Percentiles rank a stretch among this genome's conserved stretches.
phyloP scores from a whole-genome alignment of 192 early-diverging fungal genomes.

The Backusella macrospora region DNA sequence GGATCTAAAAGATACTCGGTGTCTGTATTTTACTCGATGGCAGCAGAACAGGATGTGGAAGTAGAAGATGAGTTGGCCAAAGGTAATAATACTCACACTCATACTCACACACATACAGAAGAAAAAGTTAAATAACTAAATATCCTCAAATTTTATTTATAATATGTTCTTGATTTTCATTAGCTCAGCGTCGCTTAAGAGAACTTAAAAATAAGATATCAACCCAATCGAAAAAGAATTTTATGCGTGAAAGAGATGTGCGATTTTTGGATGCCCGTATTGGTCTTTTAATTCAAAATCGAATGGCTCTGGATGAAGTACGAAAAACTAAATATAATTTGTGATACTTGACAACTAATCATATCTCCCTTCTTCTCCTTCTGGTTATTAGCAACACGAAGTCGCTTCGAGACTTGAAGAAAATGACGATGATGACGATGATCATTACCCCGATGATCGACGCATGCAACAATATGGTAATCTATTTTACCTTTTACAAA shows the following conservation, averaged over 20 bases:
- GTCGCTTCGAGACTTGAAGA: conserved; percentile 73
- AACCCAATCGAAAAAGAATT: conserved; percentile 92
- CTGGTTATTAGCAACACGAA: conserved; percentile 62
- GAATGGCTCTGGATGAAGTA: conserved; percentile 90
- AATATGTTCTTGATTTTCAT: not conserved
- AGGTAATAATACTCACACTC: conserved; percentile 51
- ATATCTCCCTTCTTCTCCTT: not conserved
- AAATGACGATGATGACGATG: conserved; percentile 40
- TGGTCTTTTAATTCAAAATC: conserved; percentile 88
- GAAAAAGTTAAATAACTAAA: too few relatives aligned
- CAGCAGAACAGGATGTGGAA: conserved; percentile 90
- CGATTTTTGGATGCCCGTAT: conserved; percentile 89
- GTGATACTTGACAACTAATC: not conserved
- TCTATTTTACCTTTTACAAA: conserved; percentile 88
- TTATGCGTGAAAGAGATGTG: conserved; percentile 89
- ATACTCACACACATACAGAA: not conserved
- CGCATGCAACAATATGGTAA: conserved; percentile 88
- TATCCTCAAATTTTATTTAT: not conserved
- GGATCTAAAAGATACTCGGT: conserved; percentile 74
- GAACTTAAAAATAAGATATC: conserved; percentile 90
- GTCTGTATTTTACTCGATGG: conserved; percentile 75
- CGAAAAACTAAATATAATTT: not conserved
- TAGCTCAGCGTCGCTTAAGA: conserved; percentile 80
- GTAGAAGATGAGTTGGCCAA: conserved; percentile 91
- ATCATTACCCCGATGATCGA: conserved; percentile 69